A percentile compares a stretch with the other conserved stretches of the same genome.
phyloP scores from a whole-genome alignment of 73 alveolate species.

The Paramecium sexaurelia region DNA sequence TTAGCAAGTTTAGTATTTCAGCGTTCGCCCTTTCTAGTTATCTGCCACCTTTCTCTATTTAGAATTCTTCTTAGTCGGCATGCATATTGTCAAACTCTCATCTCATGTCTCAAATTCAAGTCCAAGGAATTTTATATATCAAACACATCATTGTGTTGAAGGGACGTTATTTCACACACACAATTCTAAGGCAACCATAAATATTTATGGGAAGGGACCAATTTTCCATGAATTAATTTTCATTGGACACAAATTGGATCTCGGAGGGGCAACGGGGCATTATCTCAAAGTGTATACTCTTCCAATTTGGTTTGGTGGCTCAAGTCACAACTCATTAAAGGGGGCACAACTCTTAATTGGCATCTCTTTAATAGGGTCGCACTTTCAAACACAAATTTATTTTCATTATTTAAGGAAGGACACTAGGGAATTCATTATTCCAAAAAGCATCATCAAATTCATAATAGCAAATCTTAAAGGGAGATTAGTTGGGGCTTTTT shows the following conservation, averaged over 20 bases:
- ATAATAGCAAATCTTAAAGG: neutral
- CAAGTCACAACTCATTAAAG: neutral
- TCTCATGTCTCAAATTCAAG: neutral
- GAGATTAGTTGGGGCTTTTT: neutral
- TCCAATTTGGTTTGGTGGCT: constrained; percentile 5
- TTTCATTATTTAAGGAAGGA: neutral
- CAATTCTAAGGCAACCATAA: constrained; percentile 23
- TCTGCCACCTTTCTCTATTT: neutral
- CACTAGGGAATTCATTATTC: neutral
- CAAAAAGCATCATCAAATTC: neutral
- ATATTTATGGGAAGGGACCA: constrained; percentile 14
- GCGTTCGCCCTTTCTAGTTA: neutral
- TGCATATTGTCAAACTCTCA: neutral
- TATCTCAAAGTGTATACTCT: neutral
- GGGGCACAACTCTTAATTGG: neutral
- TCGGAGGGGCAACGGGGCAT: neutral
- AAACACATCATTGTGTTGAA: constrained; percentile 28
- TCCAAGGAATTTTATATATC: neutral
- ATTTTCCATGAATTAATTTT: constrained; percentile 31
- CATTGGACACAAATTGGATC: neutral
- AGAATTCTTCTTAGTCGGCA: neutral
- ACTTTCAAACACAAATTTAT: neutral
- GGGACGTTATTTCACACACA: neutral
- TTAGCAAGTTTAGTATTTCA: neutral
- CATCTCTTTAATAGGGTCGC: neutral